phyloP scores from a whole-genome alignment of 139 green algal genomes.

The Micractinium conductrix region DNA sequence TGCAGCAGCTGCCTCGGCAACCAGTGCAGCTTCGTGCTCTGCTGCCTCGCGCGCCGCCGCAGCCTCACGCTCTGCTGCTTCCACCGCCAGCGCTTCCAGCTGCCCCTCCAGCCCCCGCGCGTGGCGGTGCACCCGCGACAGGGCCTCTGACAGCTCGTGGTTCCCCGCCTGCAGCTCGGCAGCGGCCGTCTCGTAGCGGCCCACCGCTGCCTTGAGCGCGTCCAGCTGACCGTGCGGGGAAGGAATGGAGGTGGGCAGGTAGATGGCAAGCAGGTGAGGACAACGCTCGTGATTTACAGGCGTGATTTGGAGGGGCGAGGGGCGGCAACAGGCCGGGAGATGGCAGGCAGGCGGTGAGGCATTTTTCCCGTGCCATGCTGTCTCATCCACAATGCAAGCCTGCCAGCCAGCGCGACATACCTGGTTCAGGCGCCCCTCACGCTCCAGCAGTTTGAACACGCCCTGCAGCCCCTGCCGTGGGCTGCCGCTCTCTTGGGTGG shows the following conservation, averaged over 20 bases:
- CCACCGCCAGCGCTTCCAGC: not conserved
- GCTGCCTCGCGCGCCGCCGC: too few species aligned
- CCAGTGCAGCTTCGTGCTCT: not conserved
- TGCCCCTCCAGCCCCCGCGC: not conserved
- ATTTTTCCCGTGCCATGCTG: too few species aligned
- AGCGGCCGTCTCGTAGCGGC: not conserved
- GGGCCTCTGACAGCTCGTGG: slow-evolving; percentile 21
- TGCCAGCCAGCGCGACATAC: not conserved
- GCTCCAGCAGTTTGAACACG: not conserved
- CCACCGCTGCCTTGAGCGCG: not conserved
- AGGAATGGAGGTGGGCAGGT: not conserved
- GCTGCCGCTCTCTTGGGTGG: not conserved
- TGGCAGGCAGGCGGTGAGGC: too few species aligned
- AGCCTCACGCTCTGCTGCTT: not conserved
- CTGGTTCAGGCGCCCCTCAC: slow-evolving; percentile 5
- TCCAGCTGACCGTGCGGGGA: not conserved
- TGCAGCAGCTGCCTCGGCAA: too few species aligned
- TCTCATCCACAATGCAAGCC: too few species aligned
- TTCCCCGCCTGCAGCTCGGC: slow-evolving; percentile 7
- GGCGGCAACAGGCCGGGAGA: too few species aligned
- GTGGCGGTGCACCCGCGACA: slow-evolving; percentile 8
- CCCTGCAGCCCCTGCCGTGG: not conserved
- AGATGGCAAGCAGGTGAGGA: not conserved
- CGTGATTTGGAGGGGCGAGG: too few species aligned
- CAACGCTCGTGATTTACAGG: too few species aligned